Evolutionary conservation across 140 eudicot species (phyloP), one percentile per base, ranked within the genome.

Genomic region (Cichorium intybus): DNA sequence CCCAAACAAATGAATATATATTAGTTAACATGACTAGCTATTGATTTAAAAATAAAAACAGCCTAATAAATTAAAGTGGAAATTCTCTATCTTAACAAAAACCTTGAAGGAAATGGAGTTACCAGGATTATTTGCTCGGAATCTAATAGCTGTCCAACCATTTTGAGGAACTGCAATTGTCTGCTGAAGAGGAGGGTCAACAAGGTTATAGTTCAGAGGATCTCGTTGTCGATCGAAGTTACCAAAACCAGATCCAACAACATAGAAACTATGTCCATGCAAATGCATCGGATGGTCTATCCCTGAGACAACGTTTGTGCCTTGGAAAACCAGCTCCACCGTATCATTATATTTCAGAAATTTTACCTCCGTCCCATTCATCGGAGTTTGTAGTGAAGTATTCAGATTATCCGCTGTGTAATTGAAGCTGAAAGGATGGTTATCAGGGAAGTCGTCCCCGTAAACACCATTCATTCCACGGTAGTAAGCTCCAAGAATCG

Each of bases 231-330:
- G 49, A 61, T 85, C 76, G 11, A 72, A 85, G 63, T 85, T 85
- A 1, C 95, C 95, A 47, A 79, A 71, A 16, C 95, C 95, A 45
- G 69, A 76, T 2, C 89, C 89, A 33, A 85, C 83, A 1, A 85
- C 86, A 4, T 85, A 79, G 56, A 85, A 85, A 65, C 80, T 79
- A 15, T 71, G 21, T 21, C 93, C 88, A 65, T 85, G 93, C 57
- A 85, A 41, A 76, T 85, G 93, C 80, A 85, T 81, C 3, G 93
- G 93, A 56, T 85, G 93, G 10, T 85, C 87, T 31, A 67, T 53
- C 15, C 76, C 83, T 1, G 56, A 59, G 26, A 85, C 52, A 45
- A 85, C 46, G 15, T 50, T 72, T 1, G 92, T 85, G 15, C 82
- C 87, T 74, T 85, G 87, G 34, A 75, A 67, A 16, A 85, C 82